Percentiles rank a stretch among this genome's conserved stretches.
Conservation (phyloP, 805 yeast species). For the Teunomyces stri region DNA sequence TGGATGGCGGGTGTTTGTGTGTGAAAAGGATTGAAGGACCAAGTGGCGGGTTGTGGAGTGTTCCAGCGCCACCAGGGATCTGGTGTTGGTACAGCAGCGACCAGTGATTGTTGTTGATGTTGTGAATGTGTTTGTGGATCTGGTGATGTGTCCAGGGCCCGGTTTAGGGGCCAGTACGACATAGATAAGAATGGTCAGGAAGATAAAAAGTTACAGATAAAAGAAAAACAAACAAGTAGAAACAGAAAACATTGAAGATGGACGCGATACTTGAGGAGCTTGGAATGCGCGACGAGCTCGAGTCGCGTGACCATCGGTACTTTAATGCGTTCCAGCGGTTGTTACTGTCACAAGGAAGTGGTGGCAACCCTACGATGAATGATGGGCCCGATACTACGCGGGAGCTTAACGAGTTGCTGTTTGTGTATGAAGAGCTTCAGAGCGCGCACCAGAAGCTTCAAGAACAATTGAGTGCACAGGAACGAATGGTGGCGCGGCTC, state of each 20-base stretch:
- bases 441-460: slow-evolving; percentile 1
- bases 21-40: background rate
- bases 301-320: slow-evolving; percentile 29
- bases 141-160: background rate
- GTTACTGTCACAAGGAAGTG: slow-evolving; percentile 12
- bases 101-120: too few species aligned
- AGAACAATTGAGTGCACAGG: slow-evolving; percentile 12
- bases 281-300: slow-evolving; percentile 28
- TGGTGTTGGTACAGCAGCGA: background rate
- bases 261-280: slow-evolving; percentile 25
- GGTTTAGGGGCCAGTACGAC: slow-evolving; percentile 1
- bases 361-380: background rate
- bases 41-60: background rate
- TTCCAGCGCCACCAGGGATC: slow-evolving; percentile 1
- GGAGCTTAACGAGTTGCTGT: slow-evolving; percentile 7
- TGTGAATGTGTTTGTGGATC: too few species aligned
- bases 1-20: too few species aligned
- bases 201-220: background rate
- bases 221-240: background rate
- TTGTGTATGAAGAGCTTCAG: slow-evolving; percentile 5
- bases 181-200: background rate
- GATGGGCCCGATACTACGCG: background rate
- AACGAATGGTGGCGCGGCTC: slow-evolving; percentile 16
- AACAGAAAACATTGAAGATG: background rate
- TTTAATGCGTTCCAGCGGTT: slow-evolving; percentile 34